Conservation (phyloP, 306 rosid species). For the Lagenaria siceraria region DNA sequence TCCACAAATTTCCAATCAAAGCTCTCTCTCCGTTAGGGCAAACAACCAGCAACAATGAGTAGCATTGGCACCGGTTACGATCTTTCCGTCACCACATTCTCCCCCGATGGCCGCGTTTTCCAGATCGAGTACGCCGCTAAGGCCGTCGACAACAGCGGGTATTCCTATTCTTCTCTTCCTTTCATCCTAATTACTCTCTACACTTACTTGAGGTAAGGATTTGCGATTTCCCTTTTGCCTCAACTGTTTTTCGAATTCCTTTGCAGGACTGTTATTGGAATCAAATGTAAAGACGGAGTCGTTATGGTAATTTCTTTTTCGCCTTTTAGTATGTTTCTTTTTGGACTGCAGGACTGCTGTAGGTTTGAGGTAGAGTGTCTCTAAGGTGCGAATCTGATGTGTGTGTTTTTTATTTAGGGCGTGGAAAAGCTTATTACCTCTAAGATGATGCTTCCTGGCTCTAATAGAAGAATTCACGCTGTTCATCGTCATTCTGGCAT, state of each 20-base stretch:
- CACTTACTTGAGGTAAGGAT: neutral
- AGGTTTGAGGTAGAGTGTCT: neutral
- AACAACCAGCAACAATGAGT: slow-evolving; percentile 33
- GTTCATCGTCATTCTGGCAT: slow-evolving; percentile 91
- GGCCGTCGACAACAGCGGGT: slow-evolving; percentile 99
- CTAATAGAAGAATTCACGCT: slow-evolving; percentile 88
- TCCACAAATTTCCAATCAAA: neutral
- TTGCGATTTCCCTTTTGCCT: neutral
- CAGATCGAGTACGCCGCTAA: slow-evolving; percentile 98
- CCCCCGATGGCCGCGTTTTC: slow-evolving; percentile 96
- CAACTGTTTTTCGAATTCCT: neutral
- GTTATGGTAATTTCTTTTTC: slow-evolving; percentile 44
- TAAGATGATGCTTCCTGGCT: slow-evolving; percentile 97
- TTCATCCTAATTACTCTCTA: neutral
- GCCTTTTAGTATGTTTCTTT: neutral
- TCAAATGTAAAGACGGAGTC: slow-evolving; percentile 91
- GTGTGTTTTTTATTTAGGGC: slow-evolving; percentile 37
- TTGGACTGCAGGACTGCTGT: neutral
- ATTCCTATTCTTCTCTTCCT: neutral
- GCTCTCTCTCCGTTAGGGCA: neutral
- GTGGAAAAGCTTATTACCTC: slow-evolving; percentile 94
- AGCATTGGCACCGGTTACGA: slow-evolving; percentile 99
- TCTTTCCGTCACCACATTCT: slow-evolving; percentile 94
- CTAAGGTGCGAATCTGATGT: neutral
- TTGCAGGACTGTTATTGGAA: slow-evolving; percentile 92